Evolutionary conservation across 2,329 filamentous ascomycete genomes (phyloP).

Genomic region (Onygena corvina): DNA sequence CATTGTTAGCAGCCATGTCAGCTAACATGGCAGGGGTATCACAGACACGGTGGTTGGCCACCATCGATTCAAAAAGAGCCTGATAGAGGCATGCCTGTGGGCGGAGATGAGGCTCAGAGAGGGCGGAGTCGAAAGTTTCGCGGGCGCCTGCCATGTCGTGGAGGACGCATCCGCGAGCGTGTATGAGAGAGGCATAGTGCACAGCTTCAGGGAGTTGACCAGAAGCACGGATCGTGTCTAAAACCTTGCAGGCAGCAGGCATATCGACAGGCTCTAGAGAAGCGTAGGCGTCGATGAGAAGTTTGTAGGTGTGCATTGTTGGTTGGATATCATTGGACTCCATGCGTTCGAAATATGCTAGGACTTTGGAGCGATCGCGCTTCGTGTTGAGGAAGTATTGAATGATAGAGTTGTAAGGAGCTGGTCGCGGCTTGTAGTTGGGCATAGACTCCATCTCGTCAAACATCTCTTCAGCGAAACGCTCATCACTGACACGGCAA

Average conservation of each 20-base stretch:
- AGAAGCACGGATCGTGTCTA: slow-evolving; percentile 61
- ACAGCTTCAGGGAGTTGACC: slow-evolving; percentile 77
- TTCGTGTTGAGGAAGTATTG: slow-evolving; percentile 98
- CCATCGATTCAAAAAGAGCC: slow-evolving; percentile 92
- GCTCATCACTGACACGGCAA: slow-evolving; percentile 93
- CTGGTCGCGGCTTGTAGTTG: slow-evolving; percentile 95
- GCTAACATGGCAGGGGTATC: slow-evolving; percentile 62
- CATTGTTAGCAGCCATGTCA: slow-evolving; percentile 59
- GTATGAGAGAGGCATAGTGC: slow-evolving; percentile 90
- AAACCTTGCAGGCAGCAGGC: slow-evolving; percentile 69
- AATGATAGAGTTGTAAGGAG: slow-evolving; percentile 98
- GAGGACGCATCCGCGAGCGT: slow-evolving; percentile 85
- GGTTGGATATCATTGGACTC: slow-evolving; percentile 72
- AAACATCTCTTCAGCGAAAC: slow-evolving; percentile 93
- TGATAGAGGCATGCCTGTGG: slow-evolving; percentile 84
- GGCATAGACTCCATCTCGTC: slow-evolving; percentile 98
- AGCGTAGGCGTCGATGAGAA: slow-evolving; percentile 88
- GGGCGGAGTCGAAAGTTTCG: slow-evolving; percentile 67
- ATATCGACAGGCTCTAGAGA: slow-evolving; percentile 88
- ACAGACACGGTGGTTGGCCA: slow-evolving; percentile 76
- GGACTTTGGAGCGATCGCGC: slow-evolving; percentile 85
- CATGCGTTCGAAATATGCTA: slow-evolving; percentile 94
- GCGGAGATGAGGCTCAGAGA: slow-evolving; percentile 54
- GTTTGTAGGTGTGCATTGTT: slow-evolving; percentile 93
- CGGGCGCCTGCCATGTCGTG: slow-evolving; percentile 81